phyloP scores from a whole-genome alignment of 225 moss, liverwort and hornwort species.

The Pleurozium schreberi region DNA sequence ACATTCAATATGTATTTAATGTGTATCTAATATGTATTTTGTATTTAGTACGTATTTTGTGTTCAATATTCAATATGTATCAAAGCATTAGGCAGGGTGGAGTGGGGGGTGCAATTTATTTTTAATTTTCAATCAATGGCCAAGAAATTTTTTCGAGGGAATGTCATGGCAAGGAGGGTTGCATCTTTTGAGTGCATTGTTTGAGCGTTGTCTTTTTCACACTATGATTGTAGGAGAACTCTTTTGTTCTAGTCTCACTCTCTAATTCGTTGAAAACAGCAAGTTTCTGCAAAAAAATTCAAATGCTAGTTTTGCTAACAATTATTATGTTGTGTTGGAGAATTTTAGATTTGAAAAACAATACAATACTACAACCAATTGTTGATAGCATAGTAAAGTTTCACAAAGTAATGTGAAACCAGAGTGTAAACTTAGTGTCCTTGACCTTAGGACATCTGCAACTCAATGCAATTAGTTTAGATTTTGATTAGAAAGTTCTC shows the following conservation, averaged over 20 bases:
- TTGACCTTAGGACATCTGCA: neutral
- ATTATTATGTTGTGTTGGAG: neutral
- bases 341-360: conserved; percentile 60
- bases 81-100: no score
- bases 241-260: neutral
- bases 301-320: neutral
- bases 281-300: neutral
- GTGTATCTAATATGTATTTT: no score
- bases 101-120: no score
- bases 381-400: conserved; percentile 80
- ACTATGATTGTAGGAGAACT: neutral
- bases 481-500: no score
- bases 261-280: neutral
- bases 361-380: conserved; percentile 61
- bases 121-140: no score
- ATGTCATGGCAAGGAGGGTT: no score
- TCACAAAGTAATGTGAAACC: conserved; percentile 35
- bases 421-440: conserved; percentile 50
- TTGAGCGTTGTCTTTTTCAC: no score
- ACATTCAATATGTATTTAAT: no score
- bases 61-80: no score
- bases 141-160: no score
- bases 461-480: neutral
- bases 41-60: no score
- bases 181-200: no score